Evolutionary conservation across 257 asterid genomes (phyloP), one percentile per base, ranked within the genome.

Genomic region (Orobanche coerulescens): DNA sequence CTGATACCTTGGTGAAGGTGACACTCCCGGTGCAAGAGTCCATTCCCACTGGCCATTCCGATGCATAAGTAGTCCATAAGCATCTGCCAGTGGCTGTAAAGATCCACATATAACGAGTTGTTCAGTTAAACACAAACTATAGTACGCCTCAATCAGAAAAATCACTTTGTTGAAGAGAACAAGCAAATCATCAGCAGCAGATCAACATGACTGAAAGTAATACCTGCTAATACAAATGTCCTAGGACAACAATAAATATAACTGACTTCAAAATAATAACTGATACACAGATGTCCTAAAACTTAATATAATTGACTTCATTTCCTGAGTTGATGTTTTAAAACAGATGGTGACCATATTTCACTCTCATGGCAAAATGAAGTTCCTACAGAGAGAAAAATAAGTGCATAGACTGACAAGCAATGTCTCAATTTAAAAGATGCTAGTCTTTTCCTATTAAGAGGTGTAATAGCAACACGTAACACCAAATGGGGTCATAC

Each of bases 11-110:
- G 95, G 73, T 1, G 98, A 84, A 71, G 98, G 96, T 62, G 96
- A 85, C 47, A 92, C 94, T 67, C 98, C 98, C 20, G 98, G 98
- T 50, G 98, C 97, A 66, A 83, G 95, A 71, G 99, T 93, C 99
- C 99, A 93, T 69, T 89, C 99, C 99, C 99, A 93, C 58, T 80
- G 78, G 39, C 96, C 99, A 80, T 80, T 93, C 76, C 99, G 84
- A 75, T 93, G 99, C 99, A 89, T 86, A 64, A 93, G 97, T 78
- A 93, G 75, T 73, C 97, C 97, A 71, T 89, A 93, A 68, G 99
- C 96, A 86, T 89, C 96, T 70, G 89, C 82, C 69, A 86, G 75
- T 31, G 95, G 94, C 97, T 89, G 84, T 65, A 73, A 22, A 81
- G 42, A 66, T 33, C 67, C 13, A 73, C 53, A 66, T 13, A 53